Evolutionary conservation across 2,329 filamentous ascomycete genomes (phyloP), one percentile per base, ranked within the genome.

Genomic region (Stagonosporopsis vannaccii): DNA sequence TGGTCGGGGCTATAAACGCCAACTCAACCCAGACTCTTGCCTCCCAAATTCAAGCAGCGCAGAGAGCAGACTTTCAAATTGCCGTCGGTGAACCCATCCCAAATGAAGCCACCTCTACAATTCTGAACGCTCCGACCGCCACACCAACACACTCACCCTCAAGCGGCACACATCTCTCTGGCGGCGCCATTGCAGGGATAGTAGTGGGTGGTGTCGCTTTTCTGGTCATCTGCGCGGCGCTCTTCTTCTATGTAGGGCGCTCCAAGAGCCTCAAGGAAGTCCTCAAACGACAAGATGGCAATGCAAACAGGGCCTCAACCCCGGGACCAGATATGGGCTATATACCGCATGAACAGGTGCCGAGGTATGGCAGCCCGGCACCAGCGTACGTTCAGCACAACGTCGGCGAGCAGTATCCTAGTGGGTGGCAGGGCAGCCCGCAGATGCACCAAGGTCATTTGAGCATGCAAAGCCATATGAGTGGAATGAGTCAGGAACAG

Each of bases 1-100:
- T 94, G 90, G 83, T 94, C 15, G 90, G 90, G 3, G 88, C 85
- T 1, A 88, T 94, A 63, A 94, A 93, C 67, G 84, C 87, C 6
- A 78, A 78, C 51, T 55, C 52, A 2, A 71, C 67, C 2, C 67
- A 73, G 48, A 73, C 73, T 1, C 59, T 76, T 5, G 61, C 59
- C 3, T 37, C 40, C 23, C 74, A 76, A 36, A 67, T 67, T 8
- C 25, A 59, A 8, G 56, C 65, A 15, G 72, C 71, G 1, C 51
- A 56, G 36, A 37, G 62, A 6, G 63, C 73, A 33, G 61, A 65
- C 22, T 68, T 67, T 39, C 60, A 68, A 59, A 62, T 81, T 6
- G 68, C 68, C 22, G 78, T 78, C 1, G 78, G 78, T 20, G 63
- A 80, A 32, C 58, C 71, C 1, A 70, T 80, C 9, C 77, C 79